Evolutionary conservation across 257 asterid genomes (phyloP).

Genomic region (Galeopsis tetrahit): DNA sequence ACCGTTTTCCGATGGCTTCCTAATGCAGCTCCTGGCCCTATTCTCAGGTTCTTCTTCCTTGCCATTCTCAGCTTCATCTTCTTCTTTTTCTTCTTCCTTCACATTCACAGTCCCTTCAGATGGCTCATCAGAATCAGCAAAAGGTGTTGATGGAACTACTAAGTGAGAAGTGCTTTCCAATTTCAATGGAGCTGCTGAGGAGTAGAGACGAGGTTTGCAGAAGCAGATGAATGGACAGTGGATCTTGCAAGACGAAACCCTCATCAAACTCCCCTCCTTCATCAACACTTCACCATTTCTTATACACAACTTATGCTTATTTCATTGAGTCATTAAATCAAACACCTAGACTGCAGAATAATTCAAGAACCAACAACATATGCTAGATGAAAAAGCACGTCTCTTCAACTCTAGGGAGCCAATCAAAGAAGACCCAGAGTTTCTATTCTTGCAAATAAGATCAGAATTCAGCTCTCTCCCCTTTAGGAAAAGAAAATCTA

Average conservation of each 20-base stretch:
- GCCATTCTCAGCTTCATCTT: conserved; percentile 34
- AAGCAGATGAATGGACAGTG: conserved; percentile 79
- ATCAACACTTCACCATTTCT: conserved; percentile 35
- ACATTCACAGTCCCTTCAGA: conserved; percentile 35
- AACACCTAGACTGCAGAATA: conserved; percentile 34
- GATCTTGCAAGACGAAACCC: conserved; percentile 79
- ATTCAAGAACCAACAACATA: too few species aligned
- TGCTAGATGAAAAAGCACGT: background rate
- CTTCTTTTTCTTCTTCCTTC: conserved; percentile 26
- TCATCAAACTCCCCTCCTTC: conserved; percentile 71
- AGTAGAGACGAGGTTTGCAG: conserved; percentile 77
- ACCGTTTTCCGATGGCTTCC: conserved; percentile 27
- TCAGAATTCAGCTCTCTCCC: conserved; percentile 22
- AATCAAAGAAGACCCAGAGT: background rate
- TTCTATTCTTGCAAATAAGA: background rate
- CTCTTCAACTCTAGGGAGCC: background rate
- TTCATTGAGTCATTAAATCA: background rate
- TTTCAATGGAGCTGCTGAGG: conserved; percentile 53
- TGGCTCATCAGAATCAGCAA: conserved; percentile 41
- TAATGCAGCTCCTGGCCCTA: conserved; percentile 57
- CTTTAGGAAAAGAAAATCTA: background rate
- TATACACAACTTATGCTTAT: conserved; percentile 10
- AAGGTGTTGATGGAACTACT: conserved; percentile 38
- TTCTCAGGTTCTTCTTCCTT: conserved; percentile 29
- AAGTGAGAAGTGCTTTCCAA: conserved; percentile 50